Conservation (phyloP, 208 protist species). For the Trypanosoma mega region DNA sequence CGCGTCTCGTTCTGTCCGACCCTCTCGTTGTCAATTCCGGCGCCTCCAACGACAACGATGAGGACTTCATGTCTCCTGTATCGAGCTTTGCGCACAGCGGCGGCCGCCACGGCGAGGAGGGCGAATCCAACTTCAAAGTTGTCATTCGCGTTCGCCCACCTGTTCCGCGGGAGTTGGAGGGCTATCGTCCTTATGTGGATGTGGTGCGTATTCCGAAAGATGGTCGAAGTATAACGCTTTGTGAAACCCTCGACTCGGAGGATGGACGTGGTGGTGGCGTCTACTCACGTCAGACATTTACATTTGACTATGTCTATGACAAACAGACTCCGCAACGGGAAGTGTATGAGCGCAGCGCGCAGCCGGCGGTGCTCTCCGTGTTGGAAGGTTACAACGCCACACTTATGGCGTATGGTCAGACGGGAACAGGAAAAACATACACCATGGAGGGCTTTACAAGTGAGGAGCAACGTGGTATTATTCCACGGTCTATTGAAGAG, state of each 20-base stretch:
- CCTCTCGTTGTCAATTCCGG: background rate
- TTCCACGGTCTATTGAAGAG: conserved; percentile 63
- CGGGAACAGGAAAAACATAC: conserved; percentile 85
- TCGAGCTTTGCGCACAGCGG: background rate
- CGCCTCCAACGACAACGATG: background rate
- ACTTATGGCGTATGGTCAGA: conserved; percentile 90
- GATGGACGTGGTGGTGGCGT: conserved; percentile 40
- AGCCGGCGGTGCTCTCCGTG: conserved; percentile 67
- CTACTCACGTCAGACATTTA: conserved; percentile 75
- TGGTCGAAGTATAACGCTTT: conserved; percentile 58
- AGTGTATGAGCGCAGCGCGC: conserved; percentile 74
- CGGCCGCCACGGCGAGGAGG: background rate
- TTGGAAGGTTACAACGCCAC: conserved; percentile 85
- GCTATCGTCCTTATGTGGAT: conserved; percentile 54
- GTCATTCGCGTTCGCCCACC: conserved; percentile 88
- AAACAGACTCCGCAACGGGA: conserved; percentile 48
- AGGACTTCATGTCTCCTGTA: background rate
- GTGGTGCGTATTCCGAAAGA: conserved; percentile 64
- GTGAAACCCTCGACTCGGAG: conserved; percentile 66
- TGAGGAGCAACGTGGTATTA: conserved; percentile 80
- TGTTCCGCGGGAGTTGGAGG: conserved; percentile 72
- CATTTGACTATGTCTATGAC: conserved; percentile 69
- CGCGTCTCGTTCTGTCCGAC: background rate
- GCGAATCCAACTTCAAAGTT: conserved; percentile 73
- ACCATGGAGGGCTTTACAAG: conserved; percentile 88